phyloP scores from a whole-genome alignment of 495 filamentous ascomycete species.

The Podospora fimiseda region DNA sequence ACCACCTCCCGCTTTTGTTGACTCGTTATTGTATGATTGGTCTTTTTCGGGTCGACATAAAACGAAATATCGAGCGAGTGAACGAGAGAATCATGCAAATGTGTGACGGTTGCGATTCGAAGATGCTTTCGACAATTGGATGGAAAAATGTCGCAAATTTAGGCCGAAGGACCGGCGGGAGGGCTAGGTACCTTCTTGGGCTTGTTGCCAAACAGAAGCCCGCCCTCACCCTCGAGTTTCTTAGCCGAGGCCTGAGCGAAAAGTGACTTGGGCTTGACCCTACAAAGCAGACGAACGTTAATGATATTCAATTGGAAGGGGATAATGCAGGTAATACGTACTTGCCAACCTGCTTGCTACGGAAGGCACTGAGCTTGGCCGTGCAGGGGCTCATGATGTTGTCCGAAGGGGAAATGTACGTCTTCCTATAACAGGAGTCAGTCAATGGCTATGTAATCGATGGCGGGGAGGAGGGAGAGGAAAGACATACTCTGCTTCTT shows the following conservation, averaged over 20 bases:
- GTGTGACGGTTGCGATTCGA: no score
- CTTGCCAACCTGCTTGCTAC: constrained; percentile 73
- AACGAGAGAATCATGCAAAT: no score
- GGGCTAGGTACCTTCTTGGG: neutral
- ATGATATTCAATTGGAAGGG: neutral
- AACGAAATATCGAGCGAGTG: neutral
- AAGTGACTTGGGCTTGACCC: constrained; percentile 57
- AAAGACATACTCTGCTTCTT: constrained; percentile 54
- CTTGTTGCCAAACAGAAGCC: constrained; percentile 22
- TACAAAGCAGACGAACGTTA: constrained; percentile 21
- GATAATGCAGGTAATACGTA: constrained; percentile 31
- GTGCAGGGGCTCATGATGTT: constrained; percentile 89
- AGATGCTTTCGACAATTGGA: no score
- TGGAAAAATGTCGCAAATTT: no score
- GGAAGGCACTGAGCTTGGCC: constrained; percentile 79
- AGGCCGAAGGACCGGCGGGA: neutral
- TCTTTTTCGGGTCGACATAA: no score
- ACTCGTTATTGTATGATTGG: no score
- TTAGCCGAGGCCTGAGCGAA: constrained; percentile 56
- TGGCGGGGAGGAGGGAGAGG: neutral
- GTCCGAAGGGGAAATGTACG: constrained; percentile 87
- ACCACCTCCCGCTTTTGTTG: no score
- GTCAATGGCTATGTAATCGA: no score
- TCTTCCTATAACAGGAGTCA: no score
- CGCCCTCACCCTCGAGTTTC: constrained; percentile 39